Conservation (phyloP, 106 monocot genomes). For the Vanilla planifolia region DNA sequence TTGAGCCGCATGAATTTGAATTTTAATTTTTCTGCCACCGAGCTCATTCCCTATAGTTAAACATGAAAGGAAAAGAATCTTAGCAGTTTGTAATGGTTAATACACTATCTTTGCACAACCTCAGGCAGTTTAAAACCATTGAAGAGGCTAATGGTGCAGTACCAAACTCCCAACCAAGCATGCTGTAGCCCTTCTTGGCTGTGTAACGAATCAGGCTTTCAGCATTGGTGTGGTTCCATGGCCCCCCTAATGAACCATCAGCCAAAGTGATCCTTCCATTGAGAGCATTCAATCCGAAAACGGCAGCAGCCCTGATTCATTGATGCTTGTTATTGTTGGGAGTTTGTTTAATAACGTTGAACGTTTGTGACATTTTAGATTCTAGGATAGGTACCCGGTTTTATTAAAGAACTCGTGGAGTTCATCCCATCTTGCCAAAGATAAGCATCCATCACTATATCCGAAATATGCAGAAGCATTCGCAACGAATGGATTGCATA, state of each 20-base stretch:
- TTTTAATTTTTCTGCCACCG: conserved; percentile 68
- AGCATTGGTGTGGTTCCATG: conserved; percentile 84
- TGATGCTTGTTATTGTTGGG: conserved; percentile 11
- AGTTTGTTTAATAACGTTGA: too few relatives aligned
- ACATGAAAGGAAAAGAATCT: too few relatives aligned
- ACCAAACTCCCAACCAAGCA: conserved; percentile 96
- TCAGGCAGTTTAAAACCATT: too few relatives aligned
- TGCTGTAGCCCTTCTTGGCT: conserved; percentile 58
- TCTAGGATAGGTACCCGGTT: conserved; percentile 24
- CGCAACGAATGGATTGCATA: conserved; percentile 45
- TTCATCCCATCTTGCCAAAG: conserved; percentile 87
- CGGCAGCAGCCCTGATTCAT: conserved; percentile 44
- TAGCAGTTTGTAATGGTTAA: too few relatives aligned
- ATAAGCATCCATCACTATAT: conserved; percentile 75
- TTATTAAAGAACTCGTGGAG: conserved; percentile 80
- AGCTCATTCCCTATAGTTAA: conserved; percentile 87
- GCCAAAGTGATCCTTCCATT: conserved; percentile 55
- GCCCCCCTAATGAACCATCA: conserved; percentile 74
- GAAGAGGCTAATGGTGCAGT: neutral
- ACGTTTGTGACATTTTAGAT: too few relatives aligned
- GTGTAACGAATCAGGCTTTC: conserved; percentile 73
- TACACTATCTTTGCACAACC: too few relatives aligned
- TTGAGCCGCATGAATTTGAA: conserved; percentile 52
- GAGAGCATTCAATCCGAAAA: conserved; percentile 87
- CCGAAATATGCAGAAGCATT: conserved; percentile 75